Evolutionary conservation across 805 yeast species (phyloP).

Genomic region (Yarrowia phangngaensis): DNA sequence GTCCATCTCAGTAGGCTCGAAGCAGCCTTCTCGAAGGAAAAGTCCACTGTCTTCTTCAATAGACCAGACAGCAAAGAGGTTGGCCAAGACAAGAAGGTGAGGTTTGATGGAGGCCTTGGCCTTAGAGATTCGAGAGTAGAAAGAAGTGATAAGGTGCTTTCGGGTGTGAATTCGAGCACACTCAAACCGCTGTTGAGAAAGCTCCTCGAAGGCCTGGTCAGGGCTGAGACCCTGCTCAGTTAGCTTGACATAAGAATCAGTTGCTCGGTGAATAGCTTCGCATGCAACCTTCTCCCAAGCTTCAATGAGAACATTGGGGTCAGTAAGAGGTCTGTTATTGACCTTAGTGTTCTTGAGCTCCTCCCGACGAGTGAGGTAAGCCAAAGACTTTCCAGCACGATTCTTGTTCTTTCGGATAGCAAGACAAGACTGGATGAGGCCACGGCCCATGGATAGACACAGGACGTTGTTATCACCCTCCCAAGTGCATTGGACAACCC

Average conservation of each 20-base stretch:
- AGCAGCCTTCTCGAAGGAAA: constrained; percentile 61
- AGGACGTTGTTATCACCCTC: constrained; percentile 93
- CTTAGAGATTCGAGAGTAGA: constrained; percentile 39
- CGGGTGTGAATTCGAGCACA: constrained; percentile 43
- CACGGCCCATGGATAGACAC: constrained; percentile 78
- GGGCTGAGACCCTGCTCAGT: constrained; percentile 32
- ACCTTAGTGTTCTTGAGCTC: constrained; percentile 29
- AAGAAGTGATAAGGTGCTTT: constrained; percentile 40
- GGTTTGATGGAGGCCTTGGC: constrained; percentile 46
- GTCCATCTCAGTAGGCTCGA: constrained; percentile 49
- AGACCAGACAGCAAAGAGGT: constrained; percentile 59
- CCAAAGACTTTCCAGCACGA: constrained; percentile 46
- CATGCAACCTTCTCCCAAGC: constrained; percentile 43
- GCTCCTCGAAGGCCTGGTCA: constrained; percentile 41
- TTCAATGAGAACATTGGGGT: constrained; percentile 35
- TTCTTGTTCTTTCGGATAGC: constrained; percentile 43
- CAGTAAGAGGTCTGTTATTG: constrained; percentile 33
- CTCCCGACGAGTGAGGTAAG: constrained; percentile 41
- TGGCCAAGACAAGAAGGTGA: constrained; percentile 53
- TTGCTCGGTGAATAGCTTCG: constrained; percentile 38
- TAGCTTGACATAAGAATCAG: constrained; percentile 34
- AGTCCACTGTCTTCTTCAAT: constrained; percentile 68
- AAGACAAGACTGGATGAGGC: constrained; percentile 53
- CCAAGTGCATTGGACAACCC: constrained; percentile 99
- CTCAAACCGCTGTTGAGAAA: constrained; percentile 43